A percentile compares a stretch with the other conserved stretches of the same genome.
Evolutionary conservation across 257 asterid species (phyloP).

Genomic region (Fraxinus cuspidata): DNA sequence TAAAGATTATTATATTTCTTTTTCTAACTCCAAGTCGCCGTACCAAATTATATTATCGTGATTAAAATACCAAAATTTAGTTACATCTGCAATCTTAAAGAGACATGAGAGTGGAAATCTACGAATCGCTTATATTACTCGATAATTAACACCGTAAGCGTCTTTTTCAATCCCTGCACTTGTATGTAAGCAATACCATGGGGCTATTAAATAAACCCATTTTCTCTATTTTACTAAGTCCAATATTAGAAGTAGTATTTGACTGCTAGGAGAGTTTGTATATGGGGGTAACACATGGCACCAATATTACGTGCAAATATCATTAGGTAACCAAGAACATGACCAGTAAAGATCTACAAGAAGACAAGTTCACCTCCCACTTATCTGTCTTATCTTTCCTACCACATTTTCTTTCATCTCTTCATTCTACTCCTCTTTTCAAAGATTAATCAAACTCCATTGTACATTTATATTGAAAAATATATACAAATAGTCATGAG

Average conservation of each 20-base stretch:
- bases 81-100: background rate
- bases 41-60: background rate
- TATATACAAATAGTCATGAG: constrained; percentile 34
- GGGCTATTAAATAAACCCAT: background rate
- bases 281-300: constrained; percentile 17
- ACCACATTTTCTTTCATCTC: constrained; percentile 33
- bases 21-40: too few relatives aligned
- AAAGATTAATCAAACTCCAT: background rate
- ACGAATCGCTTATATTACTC: too few relatives aligned
- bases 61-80: too few relatives aligned
- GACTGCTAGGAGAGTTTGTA: background rate
- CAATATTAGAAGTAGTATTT: background rate
- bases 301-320: constrained; percentile 20
- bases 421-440: constrained; percentile 13
- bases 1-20: too few relatives aligned
- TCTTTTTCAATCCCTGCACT: background rate
- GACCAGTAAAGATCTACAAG: constrained; percentile 32
- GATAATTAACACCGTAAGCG: background rate
- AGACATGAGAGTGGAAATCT: background rate
- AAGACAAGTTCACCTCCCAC: constrained; percentile 43
- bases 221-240: background rate
- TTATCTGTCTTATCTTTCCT: constrained; percentile 57
- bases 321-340: constrained; percentile 71
- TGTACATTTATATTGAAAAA: too few relatives aligned
- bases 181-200: background rate